Evolutionary conservation across 371 early-diverging fungal genomes (phyloP).

Genomic region (Actinomucor elegans): DNA sequence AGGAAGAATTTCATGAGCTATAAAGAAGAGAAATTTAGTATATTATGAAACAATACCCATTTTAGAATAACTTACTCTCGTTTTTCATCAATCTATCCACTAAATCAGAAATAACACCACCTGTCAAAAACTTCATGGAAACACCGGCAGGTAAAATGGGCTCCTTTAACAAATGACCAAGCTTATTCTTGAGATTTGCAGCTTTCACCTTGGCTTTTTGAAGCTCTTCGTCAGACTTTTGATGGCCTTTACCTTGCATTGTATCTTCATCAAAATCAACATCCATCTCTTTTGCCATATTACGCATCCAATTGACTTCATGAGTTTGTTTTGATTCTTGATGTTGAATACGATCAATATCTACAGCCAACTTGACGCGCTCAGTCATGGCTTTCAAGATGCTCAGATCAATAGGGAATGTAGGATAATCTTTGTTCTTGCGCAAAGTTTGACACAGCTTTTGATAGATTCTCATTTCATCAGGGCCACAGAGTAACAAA

Average conservation of each 20-base stretch:
- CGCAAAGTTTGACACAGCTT: conserved; percentile 75
- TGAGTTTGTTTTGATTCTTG: conserved; percentile 64
- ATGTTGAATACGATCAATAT: conserved; percentile 82
- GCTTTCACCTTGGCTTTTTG: conserved; percentile 45
- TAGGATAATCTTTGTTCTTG: conserved; percentile 65
- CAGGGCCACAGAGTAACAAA: conserved; percentile 91
- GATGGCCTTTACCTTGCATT: conserved; percentile 43
- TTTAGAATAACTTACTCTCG: conserved; percentile 1
- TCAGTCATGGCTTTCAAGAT: conserved; percentile 66
- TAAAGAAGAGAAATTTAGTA: background rate
- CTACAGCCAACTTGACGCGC: conserved; percentile 72
- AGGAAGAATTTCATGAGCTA: conserved; percentile 40
- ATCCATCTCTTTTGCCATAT: conserved; percentile 85
- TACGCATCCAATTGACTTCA: conserved; percentile 83
- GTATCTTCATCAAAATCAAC: conserved; percentile 78
- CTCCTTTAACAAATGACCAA: conserved; percentile 59
- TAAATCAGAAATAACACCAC: conserved; percentile 63
- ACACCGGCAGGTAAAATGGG: conserved; percentile 76
- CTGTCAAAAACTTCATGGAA: conserved; percentile 73
- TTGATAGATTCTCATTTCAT: conserved; percentile 77
- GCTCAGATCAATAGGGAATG: conserved; percentile 69
- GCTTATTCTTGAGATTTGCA: conserved; percentile 53
- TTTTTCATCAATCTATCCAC: conserved; percentile 61
- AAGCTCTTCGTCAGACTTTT: conserved; percentile 20
- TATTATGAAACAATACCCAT: background rate